A percentile compares a stretch with the other conserved stretches of the same genome.
phyloP scores from a whole-genome alignment of 257 asterid species.

The Solanum sitiens region DNA sequence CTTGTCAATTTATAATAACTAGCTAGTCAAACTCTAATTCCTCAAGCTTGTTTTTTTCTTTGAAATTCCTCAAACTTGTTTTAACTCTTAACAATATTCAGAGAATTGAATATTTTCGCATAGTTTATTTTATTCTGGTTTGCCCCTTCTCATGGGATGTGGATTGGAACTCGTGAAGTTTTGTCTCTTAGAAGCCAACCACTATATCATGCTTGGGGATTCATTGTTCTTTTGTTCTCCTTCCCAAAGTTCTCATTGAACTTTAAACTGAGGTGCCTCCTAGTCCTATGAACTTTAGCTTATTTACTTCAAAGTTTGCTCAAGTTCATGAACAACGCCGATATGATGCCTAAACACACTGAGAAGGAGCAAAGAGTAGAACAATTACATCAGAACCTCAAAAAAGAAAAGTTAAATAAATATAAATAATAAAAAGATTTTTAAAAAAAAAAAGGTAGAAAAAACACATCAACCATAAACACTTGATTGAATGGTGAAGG shows the following conservation, averaged over 20 bases:
- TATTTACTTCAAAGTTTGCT: background rate
- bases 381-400: background rate
- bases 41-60: background rate
- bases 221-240: background rate
- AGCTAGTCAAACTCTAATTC: background rate
- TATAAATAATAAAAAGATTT: too few species aligned
- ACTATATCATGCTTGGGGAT: background rate
- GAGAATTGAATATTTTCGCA: background rate
- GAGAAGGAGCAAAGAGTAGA: background rate
- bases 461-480: background rate
- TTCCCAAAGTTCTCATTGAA: background rate
- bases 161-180: background rate
- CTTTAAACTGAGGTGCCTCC: background rate
- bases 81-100: background rate
- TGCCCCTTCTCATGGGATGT: background rate
- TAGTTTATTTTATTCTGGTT: background rate
- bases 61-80: background rate
- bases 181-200: background rate
- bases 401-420: too few species aligned
- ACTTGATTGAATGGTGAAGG: background rate
- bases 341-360: background rate
- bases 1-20: background rate
- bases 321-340: background rate
- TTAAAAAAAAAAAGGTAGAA: background rate
- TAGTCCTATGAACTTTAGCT: background rate